phyloP scores from a whole-genome alignment of 352 stramenopile genomes.

The Phytophthora pini region DNA sequence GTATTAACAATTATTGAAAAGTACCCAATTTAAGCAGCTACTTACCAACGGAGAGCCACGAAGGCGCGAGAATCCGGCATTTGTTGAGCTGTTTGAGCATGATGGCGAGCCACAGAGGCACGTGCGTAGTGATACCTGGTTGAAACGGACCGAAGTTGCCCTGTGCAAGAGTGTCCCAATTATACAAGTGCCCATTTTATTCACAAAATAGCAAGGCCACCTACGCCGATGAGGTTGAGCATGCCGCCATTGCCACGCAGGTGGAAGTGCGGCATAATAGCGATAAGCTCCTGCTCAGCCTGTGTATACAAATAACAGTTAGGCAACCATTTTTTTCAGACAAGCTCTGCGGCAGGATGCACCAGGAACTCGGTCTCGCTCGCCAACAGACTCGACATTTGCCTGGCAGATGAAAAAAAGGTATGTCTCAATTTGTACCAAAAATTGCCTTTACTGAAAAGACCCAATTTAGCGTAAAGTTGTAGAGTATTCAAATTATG shows the following conservation, averaged over 20 bases:
- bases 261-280: constrained; percentile 88
- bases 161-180: constrained; percentile 34
- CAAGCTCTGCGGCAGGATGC: constrained; percentile 10
- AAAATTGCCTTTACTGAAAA: too few species aligned
- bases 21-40: constrained; percentile 20
- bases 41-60: constrained; percentile 83
- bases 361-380: constrained; percentile 88
- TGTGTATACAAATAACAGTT: constrained; percentile 24
- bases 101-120: constrained; percentile 90
- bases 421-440: neutral
- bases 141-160: constrained; percentile 91
- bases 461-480: constrained; percentile 8
- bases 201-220: constrained; percentile 3
- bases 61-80: constrained; percentile 81
- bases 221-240: constrained; percentile 84
- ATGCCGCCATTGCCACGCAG: constrained; percentile 77
- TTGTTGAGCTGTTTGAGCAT: constrained; percentile 91
- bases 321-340: neutral
- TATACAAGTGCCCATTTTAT: constrained; percentile 11
- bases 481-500: constrained; percentile 6
- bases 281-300: constrained; percentile 89
- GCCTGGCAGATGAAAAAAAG: too few species aligned
- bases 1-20: constrained; percentile 6
- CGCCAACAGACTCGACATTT: constrained; percentile 47
- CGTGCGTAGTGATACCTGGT: constrained; percentile 80